Conservation (phyloP, 352 stramenopile genomes). For the Hyaloperonospora arabidopsidis region DNA sequence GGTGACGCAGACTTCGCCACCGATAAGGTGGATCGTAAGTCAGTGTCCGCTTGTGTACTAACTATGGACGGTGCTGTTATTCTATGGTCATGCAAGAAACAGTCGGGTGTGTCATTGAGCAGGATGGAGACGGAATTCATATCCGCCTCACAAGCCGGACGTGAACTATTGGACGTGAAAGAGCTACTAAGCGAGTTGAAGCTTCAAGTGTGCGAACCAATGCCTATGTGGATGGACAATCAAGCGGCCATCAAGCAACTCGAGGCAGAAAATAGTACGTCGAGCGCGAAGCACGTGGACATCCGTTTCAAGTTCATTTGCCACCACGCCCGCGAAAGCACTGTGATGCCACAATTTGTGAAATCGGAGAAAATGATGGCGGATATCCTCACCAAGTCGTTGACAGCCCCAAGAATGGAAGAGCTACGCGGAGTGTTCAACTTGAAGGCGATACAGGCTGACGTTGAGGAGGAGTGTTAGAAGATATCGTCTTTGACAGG, state of each 20-base stretch:
- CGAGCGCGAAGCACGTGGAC: not conserved
- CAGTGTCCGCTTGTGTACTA: not conserved
- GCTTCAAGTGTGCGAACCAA: not conserved
- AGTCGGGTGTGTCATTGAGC: not conserved
- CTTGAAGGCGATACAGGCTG: too few relatives aligned
- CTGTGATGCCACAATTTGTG: too few relatives aligned
- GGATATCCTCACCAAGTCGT: too few relatives aligned
- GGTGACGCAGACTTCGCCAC: not conserved
- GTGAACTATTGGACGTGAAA: not conserved
- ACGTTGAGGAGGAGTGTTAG: too few relatives aligned
- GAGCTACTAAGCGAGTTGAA: not conserved
- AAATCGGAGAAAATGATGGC: too few relatives aligned
- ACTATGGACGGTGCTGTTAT: not conserved
- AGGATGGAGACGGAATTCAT: not conserved
- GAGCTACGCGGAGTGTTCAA: too few relatives aligned
- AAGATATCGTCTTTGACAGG: too few relatives aligned
- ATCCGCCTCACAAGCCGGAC: not conserved
- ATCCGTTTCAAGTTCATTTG: too few relatives aligned
- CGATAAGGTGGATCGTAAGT: not conserved
- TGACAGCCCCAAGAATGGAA: too few relatives aligned
- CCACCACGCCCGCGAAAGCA: too few relatives aligned
- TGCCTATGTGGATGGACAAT: not conserved
- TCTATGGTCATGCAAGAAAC: not conserved
- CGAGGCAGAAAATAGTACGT: not conserved
- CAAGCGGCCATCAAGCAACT: not conserved